Conservation (phyloP, 2,329 filamentous ascomycete species). For the Scedosporium boydii region DNA sequence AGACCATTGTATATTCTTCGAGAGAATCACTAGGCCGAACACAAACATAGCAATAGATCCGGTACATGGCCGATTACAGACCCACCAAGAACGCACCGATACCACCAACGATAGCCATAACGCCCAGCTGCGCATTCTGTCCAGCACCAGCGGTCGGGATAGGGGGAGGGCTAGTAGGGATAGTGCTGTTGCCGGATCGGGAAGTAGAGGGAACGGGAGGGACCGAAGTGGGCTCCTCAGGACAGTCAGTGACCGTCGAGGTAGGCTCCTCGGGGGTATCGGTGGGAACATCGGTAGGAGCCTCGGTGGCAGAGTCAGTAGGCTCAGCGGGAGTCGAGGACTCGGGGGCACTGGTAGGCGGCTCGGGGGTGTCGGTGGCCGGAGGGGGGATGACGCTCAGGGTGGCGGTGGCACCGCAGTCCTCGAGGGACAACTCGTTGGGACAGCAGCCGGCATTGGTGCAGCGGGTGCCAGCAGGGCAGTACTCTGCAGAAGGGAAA, state of each 20-base stretch:
- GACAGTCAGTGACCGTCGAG: not conserved
- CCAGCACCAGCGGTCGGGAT: not conserved
- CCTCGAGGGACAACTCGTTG: slow-evolving; percentile 3
- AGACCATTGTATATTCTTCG: no score
- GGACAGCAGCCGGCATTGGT: slow-evolving; percentile 8
- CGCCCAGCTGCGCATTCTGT: not conserved
- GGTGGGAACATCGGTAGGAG: no score
- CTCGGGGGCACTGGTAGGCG: not conserved
- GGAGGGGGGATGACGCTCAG: slow-evolving; percentile 1
- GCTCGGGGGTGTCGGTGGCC: not conserved
- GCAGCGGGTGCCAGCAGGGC: slow-evolving; percentile 7
- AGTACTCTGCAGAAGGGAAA: not conserved
- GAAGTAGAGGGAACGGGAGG: not conserved
- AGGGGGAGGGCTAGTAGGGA: not conserved
- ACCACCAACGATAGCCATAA: not conserved
- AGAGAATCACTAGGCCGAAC: no score
- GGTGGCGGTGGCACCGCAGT: slow-evolving; percentile 6
- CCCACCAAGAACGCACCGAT: not conserved
- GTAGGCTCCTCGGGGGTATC: not conserved
- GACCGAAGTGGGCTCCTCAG: not conserved
- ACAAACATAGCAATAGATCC: no score
- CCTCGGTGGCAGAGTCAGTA: no score
- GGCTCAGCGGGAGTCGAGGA: no score
- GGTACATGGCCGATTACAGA: not conserved
- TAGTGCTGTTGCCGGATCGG: not conserved